These are phyloP conservation scores for Gentiana macrophylla DNA, from an alignment of 257 asterid species.

Conservation along the genomic window DNA sequence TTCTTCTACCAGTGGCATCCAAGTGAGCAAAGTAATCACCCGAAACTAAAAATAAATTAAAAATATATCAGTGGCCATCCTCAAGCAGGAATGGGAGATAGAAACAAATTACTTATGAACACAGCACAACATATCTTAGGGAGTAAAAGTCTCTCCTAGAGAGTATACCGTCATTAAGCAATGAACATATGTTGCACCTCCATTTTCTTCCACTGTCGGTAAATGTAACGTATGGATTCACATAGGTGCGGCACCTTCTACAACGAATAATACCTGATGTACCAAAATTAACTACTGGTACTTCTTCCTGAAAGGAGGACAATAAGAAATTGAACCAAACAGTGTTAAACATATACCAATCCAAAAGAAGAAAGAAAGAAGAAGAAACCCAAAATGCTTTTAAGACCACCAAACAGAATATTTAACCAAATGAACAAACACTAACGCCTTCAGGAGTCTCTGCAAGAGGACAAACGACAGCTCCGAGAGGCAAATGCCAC, in stretches of 20 bases:
- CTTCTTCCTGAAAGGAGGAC: slow-evolving; percentile 65
- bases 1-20: slow-evolving; percentile 78
- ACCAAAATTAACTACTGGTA: slow-evolving; percentile 76
- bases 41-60: slow-evolving; percentile 50
- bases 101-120: not conserved
- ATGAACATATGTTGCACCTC: slow-evolving; percentile 81
- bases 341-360: not conserved
- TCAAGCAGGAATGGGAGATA: not conserved
- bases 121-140: too few species aligned
- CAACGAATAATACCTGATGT: slow-evolving; percentile 77
- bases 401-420: slow-evolving; percentile 6
- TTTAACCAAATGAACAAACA: slow-evolving; percentile 7
- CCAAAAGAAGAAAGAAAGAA: slow-evolving; percentile 2
- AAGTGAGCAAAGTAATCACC: slow-evolving; percentile 75
- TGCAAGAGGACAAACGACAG: slow-evolving; percentile 92
- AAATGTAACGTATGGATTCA: slow-evolving; percentile 72
- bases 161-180: slow-evolving; percentile 68
- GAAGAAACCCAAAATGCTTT: not conserved
- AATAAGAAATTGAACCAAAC: slow-evolving; percentile 6
- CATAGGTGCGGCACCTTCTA: slow-evolving; percentile 84
- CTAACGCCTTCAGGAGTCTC: slow-evolving; percentile 87
- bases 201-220: slow-evolving; percentile 87
- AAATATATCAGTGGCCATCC: slow-evolving; percentile 19
- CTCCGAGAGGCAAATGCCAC: slow-evolving; percentile 95
- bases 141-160: slow-evolving; percentile 2